Base-by-base conservation (phyloP, 164 flowering plant species). In the Malania oleifera region DNA sequence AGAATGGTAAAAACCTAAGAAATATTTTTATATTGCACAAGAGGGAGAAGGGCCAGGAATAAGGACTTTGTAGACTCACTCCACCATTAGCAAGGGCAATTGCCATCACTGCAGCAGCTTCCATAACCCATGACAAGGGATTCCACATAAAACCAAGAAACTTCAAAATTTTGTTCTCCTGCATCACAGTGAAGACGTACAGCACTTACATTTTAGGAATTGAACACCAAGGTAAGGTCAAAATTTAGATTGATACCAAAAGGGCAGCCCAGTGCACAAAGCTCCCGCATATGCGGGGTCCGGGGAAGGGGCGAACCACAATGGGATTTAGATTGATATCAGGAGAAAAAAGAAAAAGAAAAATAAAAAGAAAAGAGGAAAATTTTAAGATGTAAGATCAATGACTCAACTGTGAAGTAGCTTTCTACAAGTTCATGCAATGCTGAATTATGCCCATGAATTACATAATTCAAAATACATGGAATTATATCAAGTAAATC, bases 71-170 rank as follows among this genome's bases (percentile, higher is more conserved):
- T 49, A 19, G 38, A 76, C 90, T 77, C 57, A 86, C 96, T 75
- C 93, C 96, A 52, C 96, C 91, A 67, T 89, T 86, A 5, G 96
- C 91, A 62, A 89, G 93, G 53, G 39, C 84, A 54, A 89, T 80
- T 56, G 96, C 96, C 96, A 85, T 85, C 29, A 82, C 63, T 12
- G 91, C 91, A 29, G 91, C 91, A 56, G 91, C 91, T 71, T 82
- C 90, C 90, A 84, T 84, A 57, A 82, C 85, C 90, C 90, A 88
- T 39, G 91, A 85, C 80, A 85, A 73, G 1, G 92, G 96, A 68
- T 88, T 88, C 96, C 96, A 88, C 96, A 88, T 88, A 63, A 89
- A 86, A 73, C 93, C 65, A 37, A 89, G 87, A 75, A 89, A 89
- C 58, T 84, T 89, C 74, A 89, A 70, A 39, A 89, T 61, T 58